Base-by-base conservation (phyloP, 2,329 filamentous ascomycete genomes). In the Thermothelomyces thermophilus region DNA sequence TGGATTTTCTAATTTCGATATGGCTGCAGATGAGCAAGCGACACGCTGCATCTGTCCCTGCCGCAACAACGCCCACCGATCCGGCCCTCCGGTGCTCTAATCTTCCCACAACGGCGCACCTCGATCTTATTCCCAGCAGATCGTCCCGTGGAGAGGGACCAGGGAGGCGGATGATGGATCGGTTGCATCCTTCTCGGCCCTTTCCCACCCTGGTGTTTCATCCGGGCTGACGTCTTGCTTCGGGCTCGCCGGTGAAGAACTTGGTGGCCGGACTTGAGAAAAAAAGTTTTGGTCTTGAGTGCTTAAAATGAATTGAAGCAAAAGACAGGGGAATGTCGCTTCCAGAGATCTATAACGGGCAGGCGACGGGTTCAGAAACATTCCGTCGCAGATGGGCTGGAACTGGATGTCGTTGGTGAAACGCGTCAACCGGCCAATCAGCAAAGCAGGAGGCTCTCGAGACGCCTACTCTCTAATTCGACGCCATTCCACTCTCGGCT, bases 391-490 rank as follows among this genome's bases (percentile, higher is more conserved):
- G 43, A 19, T 20, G 19, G 20, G 20, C 28, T 51, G 46, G 45
- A 51, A 56, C 54, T 52, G 47, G 52, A 36, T 8, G 33, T 41
- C 22, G 14, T 39, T 19, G 7, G 14, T 52, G 48, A 48, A 55
- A 50, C 46, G 34, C 37, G 14, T 20, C 3, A 7, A 22, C 11
- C 37, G 24, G 20, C 55, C 55, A 55, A 55, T 54, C 53, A 51
- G 34, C 47, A 41, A n/a, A 3, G 24, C 11, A 10, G 19, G 41
- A 39, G 14, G 33, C 43, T 33, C 41, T 34, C 36, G 31, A 35
- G 46, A 42, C 48, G 39, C 22, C 13, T 13, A 9, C 4, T 44
- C 37, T 11, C 34, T 19, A 6, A 16, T 48, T 46, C 45, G 49
- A 44, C 54, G 33, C 49, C 41, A 31, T 52, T 48, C 50, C 42